A percentile compares a stretch with the other conserved stretches of the same genome.
Conservation (phyloP, 805 yeast genomes). For the Wickerhamomyces rabaulensis region DNA sequence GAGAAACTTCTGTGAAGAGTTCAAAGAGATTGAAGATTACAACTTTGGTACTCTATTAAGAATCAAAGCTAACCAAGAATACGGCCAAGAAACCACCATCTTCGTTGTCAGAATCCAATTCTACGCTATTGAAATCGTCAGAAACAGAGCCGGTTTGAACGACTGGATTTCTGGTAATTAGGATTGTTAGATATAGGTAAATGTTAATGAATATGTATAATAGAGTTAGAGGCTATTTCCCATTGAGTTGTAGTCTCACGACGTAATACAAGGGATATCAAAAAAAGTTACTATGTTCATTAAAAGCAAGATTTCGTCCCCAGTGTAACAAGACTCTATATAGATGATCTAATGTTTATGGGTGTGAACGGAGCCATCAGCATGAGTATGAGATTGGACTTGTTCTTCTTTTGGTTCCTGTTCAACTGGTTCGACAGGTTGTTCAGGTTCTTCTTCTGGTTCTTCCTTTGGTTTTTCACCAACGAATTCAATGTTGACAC, state of each 20-base stretch:
- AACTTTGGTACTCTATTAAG: slow-evolving; percentile 94
- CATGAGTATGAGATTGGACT: slow-evolving; percentile 19
- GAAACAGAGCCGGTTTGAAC: slow-evolving; percentile 86
- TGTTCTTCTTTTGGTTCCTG: slow-evolving; percentile 10
- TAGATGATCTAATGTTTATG: slow-evolving; percentile 18
- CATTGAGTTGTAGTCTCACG: too few relatives aligned
- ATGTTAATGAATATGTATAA: neutral
- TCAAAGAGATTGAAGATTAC: slow-evolving; percentile 84
- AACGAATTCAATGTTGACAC: slow-evolving; percentile 35
- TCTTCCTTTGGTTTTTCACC: slow-evolving; percentile 26
- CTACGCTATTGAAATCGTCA: slow-evolving; percentile 88
- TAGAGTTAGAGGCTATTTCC: neutral
- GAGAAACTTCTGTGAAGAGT: slow-evolving; percentile 81
- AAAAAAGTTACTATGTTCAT: neutral
- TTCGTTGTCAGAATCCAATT: slow-evolving; percentile 93
- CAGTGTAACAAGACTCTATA: neutral
- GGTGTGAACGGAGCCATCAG: slow-evolving; percentile 22
- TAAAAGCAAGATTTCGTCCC: neutral
- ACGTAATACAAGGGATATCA: too few relatives aligned
- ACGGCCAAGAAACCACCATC: slow-evolving; percentile 76
- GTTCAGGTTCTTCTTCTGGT: slow-evolving; percentile 18
- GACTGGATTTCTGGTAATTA: slow-evolving; percentile 60
- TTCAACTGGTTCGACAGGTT: neutral
- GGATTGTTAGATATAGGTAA: neutral
- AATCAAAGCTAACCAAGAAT: slow-evolving; percentile 64